A percentile compares a stretch with the other conserved stretches of the same genome.
Conservation (phyloP, 179 eudicot genomes). For the Beta lomatogona region DNA sequence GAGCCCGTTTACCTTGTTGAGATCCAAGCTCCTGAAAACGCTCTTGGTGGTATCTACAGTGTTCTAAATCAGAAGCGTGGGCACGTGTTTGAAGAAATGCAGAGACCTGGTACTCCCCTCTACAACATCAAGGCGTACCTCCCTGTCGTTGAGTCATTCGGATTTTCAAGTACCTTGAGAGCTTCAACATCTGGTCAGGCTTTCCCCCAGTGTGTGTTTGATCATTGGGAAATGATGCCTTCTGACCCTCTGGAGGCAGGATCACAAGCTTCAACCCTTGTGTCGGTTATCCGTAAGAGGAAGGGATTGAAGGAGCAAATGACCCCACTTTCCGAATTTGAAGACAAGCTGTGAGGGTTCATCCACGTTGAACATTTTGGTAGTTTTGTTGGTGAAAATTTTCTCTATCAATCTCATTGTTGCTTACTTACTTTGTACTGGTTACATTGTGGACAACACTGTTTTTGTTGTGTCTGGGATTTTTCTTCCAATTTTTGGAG, state of each 20-base stretch:
- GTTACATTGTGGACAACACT: no score
- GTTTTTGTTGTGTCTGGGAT: no score
- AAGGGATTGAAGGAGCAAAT: constrained; percentile 32
- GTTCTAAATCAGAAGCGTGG: constrained; percentile 35
- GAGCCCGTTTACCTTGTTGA: constrained; percentile 32
- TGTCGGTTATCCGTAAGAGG: constrained; percentile 23
- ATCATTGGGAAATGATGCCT: constrained; percentile 29
- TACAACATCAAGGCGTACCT: constrained; percentile 34
- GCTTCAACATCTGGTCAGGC: constrained; percentile 34
- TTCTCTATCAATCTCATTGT: no score
- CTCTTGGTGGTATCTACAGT: constrained; percentile 35
- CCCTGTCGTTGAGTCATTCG: constrained; percentile 30
- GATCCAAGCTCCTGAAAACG: constrained; percentile 32
- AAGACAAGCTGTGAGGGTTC: constrained; percentile 22
- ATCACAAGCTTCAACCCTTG: constrained; percentile 13
- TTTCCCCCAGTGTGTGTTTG: constrained; percentile 34
- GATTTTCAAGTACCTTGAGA: constrained; percentile 28
- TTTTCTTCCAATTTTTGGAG: no score
- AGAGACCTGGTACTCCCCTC: constrained; percentile 32
- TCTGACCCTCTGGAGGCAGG: constrained; percentile 24
- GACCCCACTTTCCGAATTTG: constrained; percentile 27
- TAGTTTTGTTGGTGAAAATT: no score
- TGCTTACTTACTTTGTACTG: no score
- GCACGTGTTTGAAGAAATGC: constrained; percentile 32
- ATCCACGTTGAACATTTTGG: no score